These are phyloP conservation scores for Phycomyces blakesleeanus DNA, from an alignment of 192 early-diverging fungal species.

Conservation along the genomic window DNA sequence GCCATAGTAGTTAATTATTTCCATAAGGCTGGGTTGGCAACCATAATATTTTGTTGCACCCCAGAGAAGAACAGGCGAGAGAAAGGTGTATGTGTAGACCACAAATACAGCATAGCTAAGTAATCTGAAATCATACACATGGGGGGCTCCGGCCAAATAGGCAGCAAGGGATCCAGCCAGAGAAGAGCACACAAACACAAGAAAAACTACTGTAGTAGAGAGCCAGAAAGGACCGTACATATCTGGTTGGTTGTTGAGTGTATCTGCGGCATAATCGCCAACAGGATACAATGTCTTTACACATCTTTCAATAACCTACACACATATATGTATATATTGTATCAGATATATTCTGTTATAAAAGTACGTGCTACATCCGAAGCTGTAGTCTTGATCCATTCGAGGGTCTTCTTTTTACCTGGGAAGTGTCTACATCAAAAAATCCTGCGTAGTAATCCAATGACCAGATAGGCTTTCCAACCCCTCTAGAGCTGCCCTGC, in stretches of 20 bases:
- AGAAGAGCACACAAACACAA: constrained; percentile 91
- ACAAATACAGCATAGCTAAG: constrained; percentile 77
- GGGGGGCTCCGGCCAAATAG: constrained; percentile 48
- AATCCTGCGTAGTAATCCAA: constrained; percentile 86
- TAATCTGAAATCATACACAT: constrained; percentile 76
- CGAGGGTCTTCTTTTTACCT: too few relatives aligned
- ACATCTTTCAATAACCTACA: constrained; percentile 69
- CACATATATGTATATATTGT: too few relatives aligned
- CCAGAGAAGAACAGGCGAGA: constrained; percentile 73
- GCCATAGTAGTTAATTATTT: constrained; percentile 84
- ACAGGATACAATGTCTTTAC: constrained; percentile 66
- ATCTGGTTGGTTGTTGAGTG: constrained; percentile 82
- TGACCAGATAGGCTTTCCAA: constrained; percentile 71
- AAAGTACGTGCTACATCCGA: too few relatives aligned
- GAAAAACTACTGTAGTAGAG: constrained; percentile 91
- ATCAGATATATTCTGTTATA: too few relatives aligned
- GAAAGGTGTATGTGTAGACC: constrained; percentile 79
- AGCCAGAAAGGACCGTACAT: constrained; percentile 99
- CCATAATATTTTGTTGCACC: constrained; percentile 81
- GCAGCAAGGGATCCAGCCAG: constrained; percentile 82
- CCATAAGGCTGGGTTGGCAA: constrained; percentile 77
- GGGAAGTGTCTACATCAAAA: constrained; percentile 91
- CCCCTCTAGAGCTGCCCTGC: constrained; percentile 10
- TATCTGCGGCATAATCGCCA: constrained; percentile 71
- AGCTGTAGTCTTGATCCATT: too few relatives aligned